Evolutionary conservation across 2,329 filamentous ascomycete genomes (phyloP).

Genomic region (Arthrobotrys entomopaga): DNA sequence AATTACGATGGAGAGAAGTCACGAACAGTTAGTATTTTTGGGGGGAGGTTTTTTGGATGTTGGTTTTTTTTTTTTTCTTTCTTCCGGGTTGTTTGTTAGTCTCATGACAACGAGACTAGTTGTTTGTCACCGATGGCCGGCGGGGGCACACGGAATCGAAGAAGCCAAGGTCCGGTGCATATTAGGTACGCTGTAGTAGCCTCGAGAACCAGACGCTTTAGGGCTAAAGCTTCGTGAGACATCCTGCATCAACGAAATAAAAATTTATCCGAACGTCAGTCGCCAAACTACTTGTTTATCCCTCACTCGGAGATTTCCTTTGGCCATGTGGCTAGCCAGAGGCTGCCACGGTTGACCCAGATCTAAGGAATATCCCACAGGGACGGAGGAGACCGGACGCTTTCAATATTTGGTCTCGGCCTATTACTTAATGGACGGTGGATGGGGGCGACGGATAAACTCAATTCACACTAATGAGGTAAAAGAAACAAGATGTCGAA

Average conservation of each 20-base stretch:
- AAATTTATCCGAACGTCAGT: constrained; percentile 42
- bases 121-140: constrained; percentile 19
- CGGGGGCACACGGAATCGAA: constrained; percentile 28
- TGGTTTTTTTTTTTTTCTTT: constrained; percentile 12
- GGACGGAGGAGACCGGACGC: background rate
- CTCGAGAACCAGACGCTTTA: constrained; percentile 9
- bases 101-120: no score
- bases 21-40: constrained; percentile 17
- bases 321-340: constrained; percentile 30
- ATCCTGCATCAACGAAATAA: background rate
- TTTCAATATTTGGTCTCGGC: background rate
- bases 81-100: no score
- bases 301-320: constrained; percentile 30
- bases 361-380: constrained; percentile 23
- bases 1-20: background rate
- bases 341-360: background rate
- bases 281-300: constrained; percentile 9
- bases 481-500: constrained; percentile 37
- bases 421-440: constrained; percentile 40
- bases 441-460: constrained; percentile 32
- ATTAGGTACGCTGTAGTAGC: background rate
- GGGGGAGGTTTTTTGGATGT: constrained; percentile 9
- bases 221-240: background rate
- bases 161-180: background rate
- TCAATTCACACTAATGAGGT: constrained; percentile 29